phyloP scores from a whole-genome alignment of 441 rosid species.

The Corymbia citriodora region DNA sequence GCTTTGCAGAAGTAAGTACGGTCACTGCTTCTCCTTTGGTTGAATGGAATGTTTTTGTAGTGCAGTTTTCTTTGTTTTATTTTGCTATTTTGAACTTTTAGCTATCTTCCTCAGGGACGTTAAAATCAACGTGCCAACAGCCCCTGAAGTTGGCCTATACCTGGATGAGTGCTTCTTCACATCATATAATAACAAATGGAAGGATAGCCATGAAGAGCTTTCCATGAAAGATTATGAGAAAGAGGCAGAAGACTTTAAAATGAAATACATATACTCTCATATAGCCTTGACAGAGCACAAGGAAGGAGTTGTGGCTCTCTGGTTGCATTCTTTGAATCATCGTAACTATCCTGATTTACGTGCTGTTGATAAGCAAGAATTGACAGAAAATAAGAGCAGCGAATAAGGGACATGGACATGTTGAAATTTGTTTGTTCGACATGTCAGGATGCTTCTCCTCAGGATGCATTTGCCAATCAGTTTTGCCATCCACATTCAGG shows the following conservation, averaged over 20 bases:
- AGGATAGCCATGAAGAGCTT: constrained; percentile 74
- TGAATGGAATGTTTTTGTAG: background rate
- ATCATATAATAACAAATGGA: constrained; percentile 79
- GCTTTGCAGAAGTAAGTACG: constrained; percentile 62
- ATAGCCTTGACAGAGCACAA: constrained; percentile 72
- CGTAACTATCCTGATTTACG: constrained; percentile 75
- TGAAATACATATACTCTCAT: constrained; percentile 79
- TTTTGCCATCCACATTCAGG: background rate
- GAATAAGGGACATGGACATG: background rate
- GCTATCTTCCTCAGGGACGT: constrained; percentile 42
- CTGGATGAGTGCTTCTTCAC: constrained; percentile 87
- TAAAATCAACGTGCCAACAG: constrained; percentile 69
- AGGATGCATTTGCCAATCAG: background rate
- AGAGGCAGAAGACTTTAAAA: constrained; percentile 74
- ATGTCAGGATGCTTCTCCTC: background rate
- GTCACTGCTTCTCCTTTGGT: background rate
- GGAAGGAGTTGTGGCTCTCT: constrained; percentile 74
- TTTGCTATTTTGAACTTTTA: background rate
- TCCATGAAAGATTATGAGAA: constrained; percentile 66
- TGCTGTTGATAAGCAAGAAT: constrained; percentile 1
- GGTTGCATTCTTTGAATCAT: constrained; percentile 92
- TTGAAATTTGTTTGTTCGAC: background rate
- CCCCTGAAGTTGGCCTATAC: constrained; percentile 94
- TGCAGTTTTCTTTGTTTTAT: background rate
- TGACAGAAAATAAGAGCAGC: background rate